Conservation (phyloP, 1,284 basidiomycete genomes). For the Porogramme epimiltina region DNA sequence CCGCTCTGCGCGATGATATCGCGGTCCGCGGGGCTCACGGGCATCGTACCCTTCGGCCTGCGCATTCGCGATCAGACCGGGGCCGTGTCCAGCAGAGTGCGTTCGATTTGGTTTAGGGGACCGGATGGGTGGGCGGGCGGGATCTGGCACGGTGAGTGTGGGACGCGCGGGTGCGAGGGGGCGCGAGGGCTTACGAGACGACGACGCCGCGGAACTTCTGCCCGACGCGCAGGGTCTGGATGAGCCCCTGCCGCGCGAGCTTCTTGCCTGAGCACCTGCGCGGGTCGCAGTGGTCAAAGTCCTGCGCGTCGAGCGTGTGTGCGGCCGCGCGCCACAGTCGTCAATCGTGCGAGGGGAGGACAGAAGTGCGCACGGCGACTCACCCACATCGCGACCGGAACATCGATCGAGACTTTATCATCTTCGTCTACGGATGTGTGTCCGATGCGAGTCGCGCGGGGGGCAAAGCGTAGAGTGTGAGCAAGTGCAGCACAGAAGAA, state of each 20-base stretch:
- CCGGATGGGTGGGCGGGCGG: too few species aligned
- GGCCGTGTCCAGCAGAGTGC: too few species aligned
- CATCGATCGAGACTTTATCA: constrained; percentile 44
- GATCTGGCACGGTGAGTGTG: background rate
- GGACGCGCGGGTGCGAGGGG: background rate
- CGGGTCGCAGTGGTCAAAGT: constrained; percentile 97
- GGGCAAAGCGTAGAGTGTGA: too few species aligned
- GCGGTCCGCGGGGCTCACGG: constrained; percentile 84
- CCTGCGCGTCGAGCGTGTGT: too few species aligned
- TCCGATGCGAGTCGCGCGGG: background rate
- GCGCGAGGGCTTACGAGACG: constrained; percentile 67
- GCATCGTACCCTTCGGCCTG: constrained; percentile 85
- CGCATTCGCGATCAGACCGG: too few species aligned
- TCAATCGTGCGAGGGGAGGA: background rate
- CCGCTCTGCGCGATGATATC: constrained; percentile 80
- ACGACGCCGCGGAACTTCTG: constrained; percentile 90
- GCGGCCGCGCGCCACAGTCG: background rate
- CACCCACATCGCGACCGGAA: constrained; percentile 90
- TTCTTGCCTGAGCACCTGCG: constrained; percentile 95
- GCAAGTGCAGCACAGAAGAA: too few species aligned
- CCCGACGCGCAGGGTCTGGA: constrained; percentile 84
- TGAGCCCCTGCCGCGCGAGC: constrained; percentile 83
- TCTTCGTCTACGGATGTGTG: constrained; percentile 11
- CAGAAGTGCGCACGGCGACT: constrained; percentile 32
- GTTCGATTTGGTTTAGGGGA: too few species aligned